A percentile compares a stretch with the other conserved stretches of the same genome.
These are phyloP conservation scores for Uronychia setigera DNA, from an alignment of 73 alveolate genomes.

Conservation along the genomic window DNA sequence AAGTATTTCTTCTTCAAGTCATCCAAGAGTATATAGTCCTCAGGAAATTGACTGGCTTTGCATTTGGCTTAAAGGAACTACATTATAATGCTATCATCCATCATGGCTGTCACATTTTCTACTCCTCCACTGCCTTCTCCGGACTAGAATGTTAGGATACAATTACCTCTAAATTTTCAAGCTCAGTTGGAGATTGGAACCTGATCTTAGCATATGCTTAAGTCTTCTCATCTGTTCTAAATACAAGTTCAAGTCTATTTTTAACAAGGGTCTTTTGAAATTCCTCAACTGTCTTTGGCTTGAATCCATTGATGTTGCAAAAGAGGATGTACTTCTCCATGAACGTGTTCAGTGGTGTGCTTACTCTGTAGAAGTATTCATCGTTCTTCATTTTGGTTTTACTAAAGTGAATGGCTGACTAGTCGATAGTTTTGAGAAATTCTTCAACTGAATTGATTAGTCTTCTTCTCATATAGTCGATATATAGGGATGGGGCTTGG, in stretches of 20 bases:
- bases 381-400: slow-evolving; percentile 7
- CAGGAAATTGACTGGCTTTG: not conserved
- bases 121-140: not conserved
- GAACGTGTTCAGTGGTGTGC: not conserved
- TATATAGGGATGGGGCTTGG: slow-evolving; percentile 14
- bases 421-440: slow-evolving; percentile 5
- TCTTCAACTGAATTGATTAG: slow-evolving; percentile 6
- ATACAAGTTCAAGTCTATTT: not conserved
- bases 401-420: slow-evolving; percentile 9
- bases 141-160: not conserved
- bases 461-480: slow-evolving; percentile 16
- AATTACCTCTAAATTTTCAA: not conserved
- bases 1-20: slow-evolving; percentile 17
- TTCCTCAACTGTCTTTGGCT: slow-evolving; percentile 18
- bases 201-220: slow-evolving; percentile 24
- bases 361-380: not conserved
- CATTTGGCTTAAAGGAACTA: slow-evolving; percentile 11
- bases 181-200: slow-evolving; percentile 10
- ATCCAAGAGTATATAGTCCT: slow-evolving; percentile 10
- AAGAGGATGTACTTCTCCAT: slow-evolving; percentile 5
- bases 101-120: not conserved
- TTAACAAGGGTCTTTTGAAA: not conserved
- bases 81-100: not conserved
- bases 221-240: slow-evolving; percentile 9
- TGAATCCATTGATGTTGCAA: slow-evolving; percentile 25